These are phyloP conservation scores for Colletotrichum neosansevieriae DNA, from an alignment of 2,329 filamentous ascomycete species.

Conservation along the genomic window DNA sequence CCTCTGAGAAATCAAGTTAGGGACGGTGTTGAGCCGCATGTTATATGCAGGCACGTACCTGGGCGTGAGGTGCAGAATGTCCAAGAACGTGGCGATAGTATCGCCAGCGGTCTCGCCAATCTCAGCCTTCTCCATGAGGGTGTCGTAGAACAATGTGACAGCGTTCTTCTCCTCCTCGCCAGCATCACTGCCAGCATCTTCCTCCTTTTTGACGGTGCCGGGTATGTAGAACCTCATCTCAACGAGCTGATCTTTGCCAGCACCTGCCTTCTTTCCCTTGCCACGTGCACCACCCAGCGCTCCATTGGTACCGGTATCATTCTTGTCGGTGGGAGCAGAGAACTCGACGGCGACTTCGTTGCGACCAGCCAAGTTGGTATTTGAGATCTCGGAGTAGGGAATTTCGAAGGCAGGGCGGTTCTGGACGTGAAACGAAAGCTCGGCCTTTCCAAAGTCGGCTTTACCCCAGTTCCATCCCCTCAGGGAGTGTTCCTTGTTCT, in stretches of 20 bases:
- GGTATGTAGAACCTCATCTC: constrained; percentile 99
- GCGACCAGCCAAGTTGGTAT: constrained; percentile 96
- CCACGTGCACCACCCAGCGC: constrained; percentile 78
- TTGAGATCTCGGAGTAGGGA: constrained; percentile 96
- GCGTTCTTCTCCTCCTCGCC: constrained; percentile 90
- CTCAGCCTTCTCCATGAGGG: constrained; percentile 97
- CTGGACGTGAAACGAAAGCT: constrained; percentile 96
- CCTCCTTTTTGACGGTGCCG: constrained; percentile 84
- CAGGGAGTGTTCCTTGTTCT: constrained; percentile 92
- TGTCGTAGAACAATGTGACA: constrained; percentile 97
- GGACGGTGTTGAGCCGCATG: neutral
- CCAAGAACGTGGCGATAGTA: constrained; percentile 96
- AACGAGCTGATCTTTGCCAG: constrained; percentile 90
- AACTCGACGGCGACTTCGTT: constrained; percentile 99
- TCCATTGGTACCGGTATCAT: constrained; percentile 79
- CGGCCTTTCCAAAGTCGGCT: constrained; percentile 94
- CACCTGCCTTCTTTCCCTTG: constrained; percentile 89
- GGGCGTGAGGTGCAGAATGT: constrained; percentile 96
- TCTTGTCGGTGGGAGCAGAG: constrained; percentile 77
- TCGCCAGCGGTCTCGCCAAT: constrained; percentile 99
- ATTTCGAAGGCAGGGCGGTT: constrained; percentile 97
- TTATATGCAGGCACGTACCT: constrained; percentile 64
- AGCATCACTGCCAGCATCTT: constrained; percentile 76
- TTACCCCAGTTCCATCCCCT: constrained; percentile 99
- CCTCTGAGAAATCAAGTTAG: constrained; percentile 71